phyloP scores from a whole-genome alignment of 352 stramenopile genomes.

The Phytophthora lateralis region DNA sequence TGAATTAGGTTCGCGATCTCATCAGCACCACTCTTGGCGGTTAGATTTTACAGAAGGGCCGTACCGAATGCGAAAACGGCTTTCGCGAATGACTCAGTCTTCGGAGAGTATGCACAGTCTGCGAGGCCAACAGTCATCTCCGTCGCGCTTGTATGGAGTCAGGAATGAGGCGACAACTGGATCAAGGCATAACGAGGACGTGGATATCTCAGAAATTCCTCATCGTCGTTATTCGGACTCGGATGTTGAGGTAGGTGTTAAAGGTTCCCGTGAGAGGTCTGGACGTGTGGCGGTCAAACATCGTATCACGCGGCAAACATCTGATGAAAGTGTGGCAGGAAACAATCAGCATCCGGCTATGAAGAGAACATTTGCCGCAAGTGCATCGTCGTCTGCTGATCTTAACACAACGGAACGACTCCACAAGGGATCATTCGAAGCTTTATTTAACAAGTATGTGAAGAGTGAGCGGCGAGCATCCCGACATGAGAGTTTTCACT shows the following conservation, averaged over 20 bases:
- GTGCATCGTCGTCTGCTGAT: constrained; percentile 22
- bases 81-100: constrained; percentile 28
- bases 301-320: constrained; percentile 16
- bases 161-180: background rate
- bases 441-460: constrained; percentile 37
- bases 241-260: constrained; percentile 9
- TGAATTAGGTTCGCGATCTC: constrained; percentile 1
- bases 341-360: background rate
- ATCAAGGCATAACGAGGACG: background rate
- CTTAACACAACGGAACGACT: constrained; percentile 21
- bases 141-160: constrained; percentile 1
- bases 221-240: constrained; percentile 35
- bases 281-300: background rate
- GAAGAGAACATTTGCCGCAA: constrained; percentile 14
- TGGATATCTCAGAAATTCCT: background rate
- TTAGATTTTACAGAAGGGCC: constrained; percentile 77
- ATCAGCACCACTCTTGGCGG: constrained; percentile 25
- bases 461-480: constrained; percentile 21
- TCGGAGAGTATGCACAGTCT: constrained; percentile 18
- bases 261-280: background rate
- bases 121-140: constrained; percentile 5
- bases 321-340: constrained; percentile 12
- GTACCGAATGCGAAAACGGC: constrained; percentile 66
- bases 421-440: constrained; percentile 35
- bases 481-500: constrained; percentile 26